A percentile compares a stretch with the other conserved stretches of the same genome.
Conservation (phyloP, 768 basidiomycete species). For the Boletales sp. region DNA sequence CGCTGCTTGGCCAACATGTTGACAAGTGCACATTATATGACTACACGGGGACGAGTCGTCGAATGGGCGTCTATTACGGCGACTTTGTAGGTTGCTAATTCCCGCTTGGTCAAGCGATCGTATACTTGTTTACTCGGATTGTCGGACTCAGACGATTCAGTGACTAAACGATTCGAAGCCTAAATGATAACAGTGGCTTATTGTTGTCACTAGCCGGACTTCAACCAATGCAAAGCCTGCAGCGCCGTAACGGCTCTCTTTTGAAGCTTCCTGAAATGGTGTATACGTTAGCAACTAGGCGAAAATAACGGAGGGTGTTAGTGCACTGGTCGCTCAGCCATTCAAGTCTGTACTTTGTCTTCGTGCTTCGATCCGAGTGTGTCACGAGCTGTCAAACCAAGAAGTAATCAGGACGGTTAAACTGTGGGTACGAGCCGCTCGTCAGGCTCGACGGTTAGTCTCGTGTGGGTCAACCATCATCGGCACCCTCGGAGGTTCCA, state of each 20-base stretch:
- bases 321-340: too few species aligned
- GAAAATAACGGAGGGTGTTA: constrained; percentile 20
- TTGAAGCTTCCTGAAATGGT: constrained; percentile 10
- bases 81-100: too few species aligned
- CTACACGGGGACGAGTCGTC: too few species aligned
- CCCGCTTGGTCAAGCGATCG: too few species aligned
- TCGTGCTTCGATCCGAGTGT: not conserved
- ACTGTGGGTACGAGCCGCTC: not conserved
- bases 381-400: not conserved
- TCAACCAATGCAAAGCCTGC: constrained; percentile 2
- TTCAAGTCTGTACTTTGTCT: too few species aligned
- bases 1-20: too few species aligned
- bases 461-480: not conserved
- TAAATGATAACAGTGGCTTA: not conserved
- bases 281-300: constrained; percentile 2
- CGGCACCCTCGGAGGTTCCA: not conserved
- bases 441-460: not conserved
- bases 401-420: not conserved
- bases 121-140: too few species aligned
- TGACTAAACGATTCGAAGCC: too few species aligned
- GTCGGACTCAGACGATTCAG: too few species aligned
- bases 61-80: too few species aligned
- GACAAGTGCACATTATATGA: too few species aligned
- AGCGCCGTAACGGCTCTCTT: not conserved
- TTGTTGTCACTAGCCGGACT: not conserved